Evolutionary conservation across 805 yeast species (phyloP).

Genomic region (Kodamaea jinghongensis): DNA sequence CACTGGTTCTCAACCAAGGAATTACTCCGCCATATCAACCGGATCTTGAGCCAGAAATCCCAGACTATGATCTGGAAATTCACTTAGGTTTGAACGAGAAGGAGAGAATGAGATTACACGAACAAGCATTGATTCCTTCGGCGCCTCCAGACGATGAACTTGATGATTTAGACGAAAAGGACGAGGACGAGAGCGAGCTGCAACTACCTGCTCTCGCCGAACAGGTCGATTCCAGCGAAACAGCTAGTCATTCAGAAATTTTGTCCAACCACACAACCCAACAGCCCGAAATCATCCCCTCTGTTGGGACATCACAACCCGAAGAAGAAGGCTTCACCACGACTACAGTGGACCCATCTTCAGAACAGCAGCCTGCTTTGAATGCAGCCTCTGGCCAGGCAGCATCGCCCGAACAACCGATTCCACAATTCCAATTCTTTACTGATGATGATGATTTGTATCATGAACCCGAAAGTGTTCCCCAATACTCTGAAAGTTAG

Average conservation of each 20-base stretch:
- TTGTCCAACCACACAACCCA: too few species aligned
- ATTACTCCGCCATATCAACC: background rate
- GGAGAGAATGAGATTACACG: slow-evolving; percentile 51
- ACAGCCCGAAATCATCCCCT: too few species aligned
- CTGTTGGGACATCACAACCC: background rate
- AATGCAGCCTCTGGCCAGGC: background rate
- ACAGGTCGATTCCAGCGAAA: too few species aligned
- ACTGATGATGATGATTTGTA: slow-evolving; percentile 18
- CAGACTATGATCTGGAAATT: too few species aligned
- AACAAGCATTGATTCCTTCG: slow-evolving; percentile 62
- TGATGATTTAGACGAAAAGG: background rate
- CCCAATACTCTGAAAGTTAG: slow-evolving; percentile 24
- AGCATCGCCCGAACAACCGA: too few species aligned
- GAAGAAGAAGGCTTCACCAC: background rate
- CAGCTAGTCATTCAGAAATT: too few species aligned
- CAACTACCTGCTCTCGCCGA: too few species aligned
- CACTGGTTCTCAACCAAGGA: background rate
- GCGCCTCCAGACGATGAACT: slow-evolving; percentile 4
- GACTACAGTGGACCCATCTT: background rate
- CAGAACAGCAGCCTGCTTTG: slow-evolving; percentile 1
- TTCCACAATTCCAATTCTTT: slow-evolving; percentile 11
- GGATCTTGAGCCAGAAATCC: too few species aligned
- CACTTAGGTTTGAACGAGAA: slow-evolving; percentile 47
- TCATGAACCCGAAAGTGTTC: slow-evolving; percentile 30
- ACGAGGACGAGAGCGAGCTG: too few species aligned